A percentile compares a stretch with the other conserved stretches of the same genome.
phyloP scores from a whole-genome alignment of 768 basidiomycete genomes.

The Rhodosporidiobolus odoratus region DNA sequence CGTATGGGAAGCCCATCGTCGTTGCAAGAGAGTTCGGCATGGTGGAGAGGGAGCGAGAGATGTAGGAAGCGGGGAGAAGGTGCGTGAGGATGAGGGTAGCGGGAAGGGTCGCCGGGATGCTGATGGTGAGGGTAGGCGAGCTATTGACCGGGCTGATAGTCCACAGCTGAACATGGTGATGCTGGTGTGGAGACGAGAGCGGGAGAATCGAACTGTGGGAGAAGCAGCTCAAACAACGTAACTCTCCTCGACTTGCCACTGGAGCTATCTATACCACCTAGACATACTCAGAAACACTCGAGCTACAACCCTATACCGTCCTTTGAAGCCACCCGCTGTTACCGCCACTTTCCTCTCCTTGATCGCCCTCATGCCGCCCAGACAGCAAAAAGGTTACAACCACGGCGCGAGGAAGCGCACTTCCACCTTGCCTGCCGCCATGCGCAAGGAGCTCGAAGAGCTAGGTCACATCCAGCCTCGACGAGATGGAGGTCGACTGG shows the following conservation, averaged over 20 bases:
- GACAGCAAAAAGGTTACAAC: constrained; percentile 2
- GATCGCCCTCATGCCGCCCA: neutral
- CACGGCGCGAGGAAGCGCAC: constrained; percentile 27
- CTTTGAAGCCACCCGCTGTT: neutral
- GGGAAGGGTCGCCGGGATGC: neutral
- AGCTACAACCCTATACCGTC: no score
- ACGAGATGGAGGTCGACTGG: constrained; percentile 7
- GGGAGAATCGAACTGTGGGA: no score
- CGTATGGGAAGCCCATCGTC: neutral
- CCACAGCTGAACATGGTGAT: no score
- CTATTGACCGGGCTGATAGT: neutral
- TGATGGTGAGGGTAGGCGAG: neutral
- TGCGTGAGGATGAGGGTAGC: neutral
- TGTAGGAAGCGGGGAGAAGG: neutral
- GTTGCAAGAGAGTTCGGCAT: neutral
- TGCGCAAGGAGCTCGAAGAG: constrained; percentile 32
- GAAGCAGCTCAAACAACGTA: no score
- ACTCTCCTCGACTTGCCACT: no score
- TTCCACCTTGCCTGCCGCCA: constrained; percentile 25
- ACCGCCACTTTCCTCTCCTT: neutral
- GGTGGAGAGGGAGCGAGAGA: neutral
- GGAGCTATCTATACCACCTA: no score
- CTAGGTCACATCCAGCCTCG: constrained; percentile 23
- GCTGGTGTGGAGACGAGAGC: no score
- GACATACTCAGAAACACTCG: no score